These are phyloP conservation scores for Suillus paluster DNA, from an alignment of 768 basidiomycete species.

Conservation along the genomic window DNA sequence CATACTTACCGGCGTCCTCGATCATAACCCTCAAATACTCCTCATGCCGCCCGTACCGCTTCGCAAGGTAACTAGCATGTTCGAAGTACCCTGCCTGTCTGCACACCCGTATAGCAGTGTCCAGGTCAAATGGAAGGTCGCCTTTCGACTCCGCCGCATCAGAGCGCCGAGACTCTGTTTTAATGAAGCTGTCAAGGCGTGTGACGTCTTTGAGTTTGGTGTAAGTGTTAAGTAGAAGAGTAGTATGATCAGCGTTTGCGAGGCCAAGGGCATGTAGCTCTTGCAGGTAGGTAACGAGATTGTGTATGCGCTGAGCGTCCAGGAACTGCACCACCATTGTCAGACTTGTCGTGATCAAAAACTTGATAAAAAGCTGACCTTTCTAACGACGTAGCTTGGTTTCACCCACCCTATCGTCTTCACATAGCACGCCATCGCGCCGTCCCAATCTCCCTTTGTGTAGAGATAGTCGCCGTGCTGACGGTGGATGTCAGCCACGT, in stretches of 20 bases:
- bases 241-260: constrained; percentile 96
- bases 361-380: constrained; percentile 52
- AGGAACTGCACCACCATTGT: constrained; percentile 67
- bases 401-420: constrained; percentile 88
- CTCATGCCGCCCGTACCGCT: constrained; percentile 88
- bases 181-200: constrained; percentile 90
- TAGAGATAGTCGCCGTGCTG: constrained; percentile 94
- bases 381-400: constrained; percentile 96
- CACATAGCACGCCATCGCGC: constrained; percentile 90
- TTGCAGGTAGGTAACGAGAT: constrained; percentile 94
- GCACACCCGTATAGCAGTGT: constrained; percentile 96
- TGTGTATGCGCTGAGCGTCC: constrained; percentile 94
- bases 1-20: constrained; percentile 79
- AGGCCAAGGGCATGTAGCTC: constrained; percentile 89
- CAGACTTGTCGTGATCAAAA: not conserved
- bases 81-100: constrained; percentile 96
- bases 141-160: constrained; percentile 38
- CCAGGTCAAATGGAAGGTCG: constrained; percentile 94
- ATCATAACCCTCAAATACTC: constrained; percentile 94
- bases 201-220: constrained; percentile 94
- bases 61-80: constrained; percentile 92
- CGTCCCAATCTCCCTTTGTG: constrained; percentile 88
- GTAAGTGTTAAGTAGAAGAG: constrained; percentile 94
- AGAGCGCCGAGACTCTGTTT: constrained; percentile 70
- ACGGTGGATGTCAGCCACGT: constrained; percentile 85